These are phyloP conservation scores for Suillus subluteus DNA, from an alignment of 768 basidiomycete species.

Conservation along the genomic window DNA sequence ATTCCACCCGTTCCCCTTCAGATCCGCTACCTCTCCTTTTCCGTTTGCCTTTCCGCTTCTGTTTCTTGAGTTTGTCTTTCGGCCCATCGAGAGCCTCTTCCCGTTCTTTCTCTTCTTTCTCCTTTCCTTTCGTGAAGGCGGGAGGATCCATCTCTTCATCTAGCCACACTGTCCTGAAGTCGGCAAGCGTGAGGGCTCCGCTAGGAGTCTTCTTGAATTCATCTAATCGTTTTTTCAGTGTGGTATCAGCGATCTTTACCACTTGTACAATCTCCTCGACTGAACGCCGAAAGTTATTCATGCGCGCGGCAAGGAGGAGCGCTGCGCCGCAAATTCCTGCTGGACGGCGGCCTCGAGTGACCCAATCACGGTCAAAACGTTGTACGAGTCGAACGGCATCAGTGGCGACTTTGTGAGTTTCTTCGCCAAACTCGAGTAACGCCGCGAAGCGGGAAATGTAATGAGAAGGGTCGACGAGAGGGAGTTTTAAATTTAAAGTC, in stretches of 20 bases:
- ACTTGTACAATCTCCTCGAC: conserved; percentile 98
- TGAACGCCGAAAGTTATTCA: conserved; percentile 96
- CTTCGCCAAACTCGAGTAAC: conserved; percentile 94
- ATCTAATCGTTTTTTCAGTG: conserved; percentile 88
- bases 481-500: conserved; percentile 81
- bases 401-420: conserved; percentile 87
- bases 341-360: conserved; percentile 91
- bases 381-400: conserved; percentile 94
- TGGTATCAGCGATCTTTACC: conserved; percentile 97
- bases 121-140: conserved; percentile 79
- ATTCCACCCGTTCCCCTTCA: conserved; percentile 33
- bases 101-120: conserved; percentile 64
- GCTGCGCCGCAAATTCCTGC: conserved; percentile 98
- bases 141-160: conserved; percentile 93
- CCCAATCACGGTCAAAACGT: conserved; percentile 96
- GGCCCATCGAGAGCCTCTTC: conserved; percentile 40
- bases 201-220: conserved; percentile 94
- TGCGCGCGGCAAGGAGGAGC: conserved; percentile 91
- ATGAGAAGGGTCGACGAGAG: conserved; percentile 93
- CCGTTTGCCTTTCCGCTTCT: conserved; percentile 40
- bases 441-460: conserved; percentile 96
- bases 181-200: conserved; percentile 81
- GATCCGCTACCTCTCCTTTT: conserved; percentile 44
- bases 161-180: conserved; percentile 89
- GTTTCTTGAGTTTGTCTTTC: conserved; percentile 31